These are phyloP conservation scores for Porphyrellus sp. DNA, from an alignment of 1,284 basidiomycete genomes.

Conservation along the genomic window DNA sequence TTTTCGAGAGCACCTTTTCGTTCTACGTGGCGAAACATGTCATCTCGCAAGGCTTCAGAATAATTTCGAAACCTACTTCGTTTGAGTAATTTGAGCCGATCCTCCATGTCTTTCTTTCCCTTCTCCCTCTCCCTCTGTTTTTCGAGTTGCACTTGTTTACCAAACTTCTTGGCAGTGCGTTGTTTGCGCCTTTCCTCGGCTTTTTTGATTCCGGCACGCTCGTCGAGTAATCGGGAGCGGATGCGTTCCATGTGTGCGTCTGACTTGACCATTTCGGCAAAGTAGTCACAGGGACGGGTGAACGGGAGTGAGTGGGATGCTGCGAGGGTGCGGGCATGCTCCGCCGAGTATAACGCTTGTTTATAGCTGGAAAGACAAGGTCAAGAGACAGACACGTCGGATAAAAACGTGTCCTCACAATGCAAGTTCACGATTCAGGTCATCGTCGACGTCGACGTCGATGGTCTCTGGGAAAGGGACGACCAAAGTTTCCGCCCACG, in stretches of 20 bases:
- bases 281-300: conserved; percentile 92
- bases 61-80: conserved; percentile 55
- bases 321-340: conserved; percentile 72
- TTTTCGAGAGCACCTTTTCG: conserved; percentile 81
- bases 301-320: conserved; percentile 79
- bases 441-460: conserved; percentile 80
- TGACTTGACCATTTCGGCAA: conserved; percentile 98
- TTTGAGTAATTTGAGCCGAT: conserved; percentile 80
- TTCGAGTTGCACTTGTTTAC: conserved; percentile 92
- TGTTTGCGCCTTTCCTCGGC: conserved; percentile 90
- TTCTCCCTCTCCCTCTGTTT: conserved; percentile 76
- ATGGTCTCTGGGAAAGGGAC: conserved; percentile 73
- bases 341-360: conserved; percentile 84
- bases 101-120: conserved; percentile 80
- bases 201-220: conserved; percentile 86
- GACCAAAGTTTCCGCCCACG: conserved; percentile 85
- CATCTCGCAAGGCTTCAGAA: not conserved
- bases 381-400: not conserved
- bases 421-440: conserved; percentile 90
- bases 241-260: conserved; percentile 98
- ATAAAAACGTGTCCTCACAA: conserved; percentile 59
- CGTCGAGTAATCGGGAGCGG: conserved; percentile 87
- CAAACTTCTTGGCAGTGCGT: conserved; percentile 95
- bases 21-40: conserved; percentile 45
- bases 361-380: conserved; percentile 70